Base-by-base conservation (phyloP, 345 rosid genomes). In the Luvunga scandens region DNA sequence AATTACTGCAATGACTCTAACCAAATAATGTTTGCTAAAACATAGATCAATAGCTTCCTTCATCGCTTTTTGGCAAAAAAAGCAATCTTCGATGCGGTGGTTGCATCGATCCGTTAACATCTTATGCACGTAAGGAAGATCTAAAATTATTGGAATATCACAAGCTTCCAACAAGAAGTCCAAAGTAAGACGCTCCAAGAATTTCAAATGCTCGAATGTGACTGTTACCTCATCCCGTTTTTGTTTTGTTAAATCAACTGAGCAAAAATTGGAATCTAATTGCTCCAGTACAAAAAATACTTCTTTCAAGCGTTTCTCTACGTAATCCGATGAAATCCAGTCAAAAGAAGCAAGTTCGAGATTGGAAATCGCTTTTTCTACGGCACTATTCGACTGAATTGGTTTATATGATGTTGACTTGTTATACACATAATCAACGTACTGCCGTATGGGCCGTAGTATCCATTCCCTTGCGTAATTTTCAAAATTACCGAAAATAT, bases 151-250 rank as follows among this genome's bases (percentile, higher is more conserved):
- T 59, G 55, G 13, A 31, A 45, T 12, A 0, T 3, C 16, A 45
- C 50, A 0, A 2, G 0, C 0, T 18, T 5, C 4, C 50, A 0
- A 12, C 1, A 0, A 7, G 0, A 57, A 7, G 36, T n/a, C 2
- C 0, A 0, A 0, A 22, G 0, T 0, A 22, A 7, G 2, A 72
- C 24, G 13, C 0, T 13, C 0, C 3, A 73, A 1, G 12, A 8
- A 7, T 24, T 73, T 13, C 9, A 6, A 6, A 14, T 2, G 50
- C 16, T 45, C 16, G 50, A 3, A 12, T 18, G 50, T 45, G 50
- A 4, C 13, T 1, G 5, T 36, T 13, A n/a, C 24, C 33, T 24
- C 53, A 59, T 24, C 66, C 76, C 76, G 38, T 31, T 72, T 42
- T 18, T 31, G 42, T 7, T 31, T 13, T 5, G 31, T 8, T n/a